phyloP scores from a whole-genome alignment of 495 filamentous ascomycete species.

The Chaetomium fimeti region DNA sequence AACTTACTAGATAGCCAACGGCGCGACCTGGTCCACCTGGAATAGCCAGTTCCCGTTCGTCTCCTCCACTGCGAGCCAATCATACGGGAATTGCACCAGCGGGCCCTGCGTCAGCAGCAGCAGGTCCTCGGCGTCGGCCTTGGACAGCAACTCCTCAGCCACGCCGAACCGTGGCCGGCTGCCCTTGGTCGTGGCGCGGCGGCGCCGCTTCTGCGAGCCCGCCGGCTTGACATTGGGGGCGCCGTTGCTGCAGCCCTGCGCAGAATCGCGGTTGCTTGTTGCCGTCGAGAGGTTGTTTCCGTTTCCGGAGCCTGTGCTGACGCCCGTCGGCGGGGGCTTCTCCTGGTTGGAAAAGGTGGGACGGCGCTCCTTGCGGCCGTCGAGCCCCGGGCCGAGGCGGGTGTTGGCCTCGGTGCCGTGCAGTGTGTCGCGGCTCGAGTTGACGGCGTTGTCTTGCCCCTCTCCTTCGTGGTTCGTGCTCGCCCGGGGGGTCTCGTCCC shows the following conservation, averaged over 20 bases:
- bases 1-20: constrained; percentile 95
- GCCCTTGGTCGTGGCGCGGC: constrained; percentile 74
- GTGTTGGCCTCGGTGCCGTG: constrained; percentile 16
- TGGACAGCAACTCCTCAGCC: constrained; percentile 64
- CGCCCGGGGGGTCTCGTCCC: constrained; percentile 13
- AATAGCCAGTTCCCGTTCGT: constrained; percentile 95
- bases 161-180: constrained; percentile 66
- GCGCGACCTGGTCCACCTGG: constrained; percentile 90
- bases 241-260: neutral
- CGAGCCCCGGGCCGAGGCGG: constrained; percentile 17
- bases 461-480: constrained; percentile 35
- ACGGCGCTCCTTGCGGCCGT: constrained; percentile 41
- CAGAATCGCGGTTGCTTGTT: constrained; percentile 18
- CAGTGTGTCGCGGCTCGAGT: constrained; percentile 25
- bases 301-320: constrained; percentile 21
- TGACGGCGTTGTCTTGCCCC: constrained; percentile 31
- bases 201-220: constrained; percentile 50
- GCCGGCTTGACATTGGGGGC: constrained; percentile 18
- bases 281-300: constrained; percentile 10
- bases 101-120: constrained; percentile 81
- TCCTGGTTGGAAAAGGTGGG: constrained; percentile 48
- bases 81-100: constrained; percentile 88
- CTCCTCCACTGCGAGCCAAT: constrained; percentile 91
- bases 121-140: constrained; percentile 73
- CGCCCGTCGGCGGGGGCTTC: constrained; percentile 38